phyloP scores from a whole-genome alignment of 2,329 filamentous ascomycete genomes.

The Hortaea werneckii region DNA sequence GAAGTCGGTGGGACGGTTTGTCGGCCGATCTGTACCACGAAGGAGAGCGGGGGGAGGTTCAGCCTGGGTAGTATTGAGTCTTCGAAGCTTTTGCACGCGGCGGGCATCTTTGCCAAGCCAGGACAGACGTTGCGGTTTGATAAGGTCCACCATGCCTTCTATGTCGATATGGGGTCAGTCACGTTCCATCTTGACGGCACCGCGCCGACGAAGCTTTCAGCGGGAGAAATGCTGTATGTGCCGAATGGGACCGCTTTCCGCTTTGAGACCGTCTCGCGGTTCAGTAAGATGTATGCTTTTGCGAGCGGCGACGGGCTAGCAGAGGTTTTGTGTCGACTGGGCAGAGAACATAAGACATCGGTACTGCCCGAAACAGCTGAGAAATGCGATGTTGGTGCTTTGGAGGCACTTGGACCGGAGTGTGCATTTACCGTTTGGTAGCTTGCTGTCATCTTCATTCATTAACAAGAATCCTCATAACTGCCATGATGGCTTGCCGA shows the following conservation, averaged over 20 bases:
- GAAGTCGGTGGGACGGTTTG: constrained; percentile 37
- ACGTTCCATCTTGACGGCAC: constrained; percentile 31
- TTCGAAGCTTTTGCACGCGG: constrained; percentile 27
- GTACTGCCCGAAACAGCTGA: constrained; percentile 14
- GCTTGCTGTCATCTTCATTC: not conserved
- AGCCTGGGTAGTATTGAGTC: constrained; percentile 45
- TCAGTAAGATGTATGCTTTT: constrained; percentile 39
- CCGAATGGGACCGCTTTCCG: constrained; percentile 38
- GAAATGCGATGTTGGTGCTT: not conserved
- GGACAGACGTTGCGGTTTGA: constrained; percentile 33
- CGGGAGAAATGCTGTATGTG: constrained; percentile 42
- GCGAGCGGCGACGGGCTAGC: constrained; percentile 40
- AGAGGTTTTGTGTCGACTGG: constrained; percentile 33
- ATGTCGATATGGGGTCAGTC: constrained; percentile 38
- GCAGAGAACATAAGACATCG: constrained; percentile 10
- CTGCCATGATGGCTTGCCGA: no score
- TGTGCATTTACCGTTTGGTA: constrained; percentile 2
- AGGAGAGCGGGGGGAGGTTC: constrained; percentile 40
- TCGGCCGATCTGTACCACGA: constrained; percentile 40
- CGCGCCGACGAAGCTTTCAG: constrained; percentile 27
- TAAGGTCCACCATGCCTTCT: constrained; percentile 44
- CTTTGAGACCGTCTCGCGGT: constrained; percentile 36
- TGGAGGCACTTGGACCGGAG: not conserved
- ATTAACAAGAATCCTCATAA: no score
- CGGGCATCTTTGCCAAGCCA: constrained; percentile 22